phyloP scores from a whole-genome alignment of 23 red algal species.

The Gracilaria domingensis region DNA sequence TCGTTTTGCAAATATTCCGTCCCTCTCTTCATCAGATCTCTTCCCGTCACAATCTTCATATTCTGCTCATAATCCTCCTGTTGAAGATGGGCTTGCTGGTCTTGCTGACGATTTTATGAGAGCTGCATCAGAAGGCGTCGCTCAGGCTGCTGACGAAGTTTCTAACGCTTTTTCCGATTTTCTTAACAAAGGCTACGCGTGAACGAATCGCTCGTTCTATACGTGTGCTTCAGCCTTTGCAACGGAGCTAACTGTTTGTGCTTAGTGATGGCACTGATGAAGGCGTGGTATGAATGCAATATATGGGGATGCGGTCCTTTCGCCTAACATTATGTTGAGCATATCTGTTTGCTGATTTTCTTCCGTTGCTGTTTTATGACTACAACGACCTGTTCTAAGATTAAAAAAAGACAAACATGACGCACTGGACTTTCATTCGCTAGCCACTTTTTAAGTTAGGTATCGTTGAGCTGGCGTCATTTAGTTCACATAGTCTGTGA shows the following conservation, averaged over 20 bases:
- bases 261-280: background rate
- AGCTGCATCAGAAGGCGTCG: constrained; percentile 53
- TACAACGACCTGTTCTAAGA: too few species aligned
- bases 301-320: too few species aligned
- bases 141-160: constrained; percentile 61
- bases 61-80: background rate
- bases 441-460: too few species aligned
- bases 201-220: background rate
- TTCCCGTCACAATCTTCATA: background rate
- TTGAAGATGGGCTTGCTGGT: constrained; percentile 37
- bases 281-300: background rate
- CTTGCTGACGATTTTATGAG: constrained; percentile 57
- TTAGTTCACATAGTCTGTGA: too few species aligned
- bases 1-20: background rate
- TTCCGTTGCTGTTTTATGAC: too few species aligned
- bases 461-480: too few species aligned
- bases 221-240: background rate
- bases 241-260: background rate
- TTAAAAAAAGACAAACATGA: too few species aligned
- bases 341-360: too few species aligned
- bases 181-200: constrained; percentile 70
- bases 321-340: too few species aligned
- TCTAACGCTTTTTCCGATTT: constrained; percentile 66
- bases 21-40: constrained; percentile 25
- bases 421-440: too few species aligned